Evolutionary conservation across 1,284 basidiomycete species (phyloP).

Genomic region (Papiliotrema flavescens): DNA sequence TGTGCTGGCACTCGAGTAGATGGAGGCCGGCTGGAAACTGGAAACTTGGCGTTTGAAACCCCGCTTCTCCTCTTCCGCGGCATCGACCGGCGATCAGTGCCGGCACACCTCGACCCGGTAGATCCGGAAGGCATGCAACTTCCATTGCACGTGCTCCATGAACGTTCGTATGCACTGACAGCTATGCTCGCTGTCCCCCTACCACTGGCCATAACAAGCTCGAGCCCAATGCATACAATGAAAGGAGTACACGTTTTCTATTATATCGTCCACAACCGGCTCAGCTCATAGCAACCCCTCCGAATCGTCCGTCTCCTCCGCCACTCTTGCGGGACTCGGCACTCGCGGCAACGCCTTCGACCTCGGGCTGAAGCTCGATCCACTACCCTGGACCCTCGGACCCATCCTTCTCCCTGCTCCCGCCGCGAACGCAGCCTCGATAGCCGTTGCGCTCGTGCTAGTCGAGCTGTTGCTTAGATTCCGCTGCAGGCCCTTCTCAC

Average conservation of each 20-base stretch:
- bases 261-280: no score
- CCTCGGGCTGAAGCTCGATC: background rate
- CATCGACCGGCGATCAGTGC: no score
- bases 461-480: slow-evolving; percentile 8
- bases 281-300: slow-evolving; percentile 24
- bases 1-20: no score
- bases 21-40: no score
- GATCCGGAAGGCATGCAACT: no score
- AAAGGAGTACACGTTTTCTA: background rate
- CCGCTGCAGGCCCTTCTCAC: background rate
- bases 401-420: background rate
- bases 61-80: no score
- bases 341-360: background rate
- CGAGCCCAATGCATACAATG: background rate
- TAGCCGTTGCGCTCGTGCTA: slow-evolving; percentile 23
- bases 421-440: slow-evolving; percentile 11
- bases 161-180: no score
- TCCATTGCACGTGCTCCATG: no score
- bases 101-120: no score
- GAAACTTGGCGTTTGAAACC: no score
- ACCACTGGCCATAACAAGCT: no score
- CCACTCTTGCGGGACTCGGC: background rate
- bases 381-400: background rate
- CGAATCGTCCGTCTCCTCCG: slow-evolving; percentile 22
- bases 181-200: no score